These are phyloP conservation scores for Fusarium albidum DNA, from an alignment of 2,329 filamentous ascomycete species.

Conservation along the genomic window DNA sequence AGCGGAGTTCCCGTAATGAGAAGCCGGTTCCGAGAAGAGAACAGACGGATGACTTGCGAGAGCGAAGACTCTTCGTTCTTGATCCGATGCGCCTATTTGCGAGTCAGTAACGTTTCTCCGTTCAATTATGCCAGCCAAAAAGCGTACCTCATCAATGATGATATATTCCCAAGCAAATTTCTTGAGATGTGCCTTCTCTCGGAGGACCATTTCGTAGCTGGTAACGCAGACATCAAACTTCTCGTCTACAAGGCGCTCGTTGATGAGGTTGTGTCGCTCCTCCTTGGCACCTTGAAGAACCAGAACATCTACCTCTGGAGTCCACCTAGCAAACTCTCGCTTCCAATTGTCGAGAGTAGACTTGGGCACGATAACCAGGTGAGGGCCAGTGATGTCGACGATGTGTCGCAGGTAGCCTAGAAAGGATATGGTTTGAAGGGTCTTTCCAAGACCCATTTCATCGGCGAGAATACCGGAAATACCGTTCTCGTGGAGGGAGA, in stretches of 20 bases:
- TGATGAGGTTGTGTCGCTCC: constrained; percentile 86
- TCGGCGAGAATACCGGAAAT: constrained; percentile 98
- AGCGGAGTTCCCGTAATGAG: constrained; percentile 96
- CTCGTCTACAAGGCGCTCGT: constrained; percentile 88
- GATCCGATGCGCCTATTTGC: constrained; percentile 79
- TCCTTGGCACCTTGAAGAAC: constrained; percentile 96
- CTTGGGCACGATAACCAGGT: constrained; percentile 92
- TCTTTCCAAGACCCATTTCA: constrained; percentile 99
- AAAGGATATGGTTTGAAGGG: constrained; percentile 96
- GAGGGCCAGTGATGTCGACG: constrained; percentile 87
- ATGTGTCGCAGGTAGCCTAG: constrained; percentile 93
- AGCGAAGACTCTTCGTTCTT: constrained; percentile 99
- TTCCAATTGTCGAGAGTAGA: constrained; percentile 99
- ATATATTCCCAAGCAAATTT: constrained; percentile 99
- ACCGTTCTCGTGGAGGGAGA: constrained; percentile 97
- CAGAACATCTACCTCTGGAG: constrained; percentile 91
- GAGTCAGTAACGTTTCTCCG: constrained; percentile 24
- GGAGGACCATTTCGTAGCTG: constrained; percentile 98
- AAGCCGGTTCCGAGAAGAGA: constrained; percentile 93
- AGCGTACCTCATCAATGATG: constrained; percentile 83
- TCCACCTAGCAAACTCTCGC: constrained; percentile 93
- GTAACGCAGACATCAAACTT: constrained; percentile 98
- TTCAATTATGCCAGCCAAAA: not conserved
- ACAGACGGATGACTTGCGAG: constrained; percentile 94
- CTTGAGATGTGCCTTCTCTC: constrained; percentile 92